Evolutionary conservation across 768 basidiomycete species (phyloP), one percentile per base, ranked within the genome.

Genomic region (Sistotremastrum suecicum): DNA sequence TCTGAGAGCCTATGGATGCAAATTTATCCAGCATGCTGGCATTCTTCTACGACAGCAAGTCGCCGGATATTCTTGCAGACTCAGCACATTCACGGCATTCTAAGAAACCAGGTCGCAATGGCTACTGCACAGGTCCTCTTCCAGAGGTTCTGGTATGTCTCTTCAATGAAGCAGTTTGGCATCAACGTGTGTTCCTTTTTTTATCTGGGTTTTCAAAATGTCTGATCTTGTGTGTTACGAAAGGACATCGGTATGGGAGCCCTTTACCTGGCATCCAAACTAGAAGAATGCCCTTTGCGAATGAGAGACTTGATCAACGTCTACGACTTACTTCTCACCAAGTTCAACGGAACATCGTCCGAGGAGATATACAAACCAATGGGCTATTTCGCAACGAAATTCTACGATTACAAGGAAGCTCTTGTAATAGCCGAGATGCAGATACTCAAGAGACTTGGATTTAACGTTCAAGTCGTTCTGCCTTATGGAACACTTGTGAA

Each of bases 381-480:
- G 86, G 80, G 83, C 11, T 92, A 90, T 63, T 91, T 87, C 60
- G 79, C 85, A 9, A 74, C 72, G 55, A 80, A 78, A 2, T 98
- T 94, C 57, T 97, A 97, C 66, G 87, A 92, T 50, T 71, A 89
- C 61, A 97, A 94, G 58, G 95, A 99, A 57, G 81, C 85, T 5
- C 68, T 97, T 42, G 89, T 97, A 20, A 83, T 92, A 9, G 80
- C 84, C 2, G 95, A 99, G 63, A 98, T 98, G 89, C 95, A 99
- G 60, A 75, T 98, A 20, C 71, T 99, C 52, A 99, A 99, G 63
- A 74, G 94, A 28, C 72, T 99, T 7, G 94, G 88, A 1, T 99
- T 98, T 66, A 86, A 97, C 56, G 87, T 94, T 37, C 82, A 87
- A 54, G 86, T 94, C 39, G 84, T 88, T 7, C 68, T 97, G 33